Conservation (phyloP, 1,284 basidiomycete species). For the Cutaneotrichosporon spelunceum region DNA sequence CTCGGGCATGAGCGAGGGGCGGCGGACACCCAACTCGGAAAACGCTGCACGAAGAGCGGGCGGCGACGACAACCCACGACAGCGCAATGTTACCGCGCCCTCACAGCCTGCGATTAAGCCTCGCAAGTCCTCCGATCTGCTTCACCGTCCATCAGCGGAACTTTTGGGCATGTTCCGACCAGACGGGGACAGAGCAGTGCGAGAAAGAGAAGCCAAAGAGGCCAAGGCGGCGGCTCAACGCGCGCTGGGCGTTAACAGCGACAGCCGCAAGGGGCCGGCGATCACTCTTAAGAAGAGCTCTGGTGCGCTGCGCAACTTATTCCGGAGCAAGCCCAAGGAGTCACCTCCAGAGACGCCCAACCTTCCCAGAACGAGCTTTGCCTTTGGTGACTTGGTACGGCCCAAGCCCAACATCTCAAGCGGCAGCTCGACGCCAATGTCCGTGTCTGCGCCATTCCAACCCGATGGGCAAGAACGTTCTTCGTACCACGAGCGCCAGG, state of each 20-base stretch:
- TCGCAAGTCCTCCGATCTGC: slow-evolving; percentile 28
- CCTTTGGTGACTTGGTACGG: slow-evolving; percentile 15
- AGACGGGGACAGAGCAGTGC: not conserved
- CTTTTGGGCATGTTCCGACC: slow-evolving; percentile 10
- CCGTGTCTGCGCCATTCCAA: slow-evolving; percentile 8
- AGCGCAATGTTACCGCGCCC: slow-evolving; percentile 10
- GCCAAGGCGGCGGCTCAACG: slow-evolving; percentile 31
- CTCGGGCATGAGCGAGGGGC: not conserved
- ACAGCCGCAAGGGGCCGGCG: slow-evolving; percentile 29
- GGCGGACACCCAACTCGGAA: slow-evolving; percentile 1
- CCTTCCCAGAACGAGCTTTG: slow-evolving; percentile 17
- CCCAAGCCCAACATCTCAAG: not conserved
- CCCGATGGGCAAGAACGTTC: not conserved
- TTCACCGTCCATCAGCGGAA: slow-evolving; percentile 25
- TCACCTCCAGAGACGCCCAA: slow-evolving; percentile 34
- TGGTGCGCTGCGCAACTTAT: slow-evolving; percentile 46
- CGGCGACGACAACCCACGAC: not conserved
- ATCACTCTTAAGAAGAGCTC: slow-evolving; percentile 47
- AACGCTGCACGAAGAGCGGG: not conserved
- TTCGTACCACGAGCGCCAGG: not conserved
- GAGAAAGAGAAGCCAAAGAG: slow-evolving; percentile 26
- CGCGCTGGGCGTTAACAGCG: slow-evolving; percentile 28
- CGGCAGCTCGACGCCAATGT: not conserved
- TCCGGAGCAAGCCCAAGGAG: slow-evolving; percentile 53
- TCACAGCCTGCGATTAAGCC: slow-evolving; percentile 23